These are phyloP conservation scores for Thyridium curvatum DNA, from an alignment of 2,329 filamentous ascomycete genomes.

Conservation along the genomic window DNA sequence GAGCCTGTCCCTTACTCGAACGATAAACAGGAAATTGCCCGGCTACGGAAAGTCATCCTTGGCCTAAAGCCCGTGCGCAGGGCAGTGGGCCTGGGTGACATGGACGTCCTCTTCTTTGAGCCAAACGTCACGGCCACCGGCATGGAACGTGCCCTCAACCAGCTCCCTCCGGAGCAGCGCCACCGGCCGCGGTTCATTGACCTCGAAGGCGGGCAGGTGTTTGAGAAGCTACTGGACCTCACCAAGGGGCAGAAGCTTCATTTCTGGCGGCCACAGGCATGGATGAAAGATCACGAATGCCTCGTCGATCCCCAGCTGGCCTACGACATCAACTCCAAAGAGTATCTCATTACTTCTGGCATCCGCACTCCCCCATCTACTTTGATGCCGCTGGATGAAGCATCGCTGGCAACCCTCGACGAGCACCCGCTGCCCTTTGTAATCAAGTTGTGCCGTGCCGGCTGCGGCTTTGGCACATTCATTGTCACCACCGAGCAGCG, in stretches of 20 bases:
- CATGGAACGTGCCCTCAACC: conserved; percentile 11
- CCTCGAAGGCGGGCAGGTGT: conserved; percentile 5
- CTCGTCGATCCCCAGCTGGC: conserved; percentile 12
- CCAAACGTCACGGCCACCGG: conserved; percentile 11
- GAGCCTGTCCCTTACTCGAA: conserved; percentile 13
- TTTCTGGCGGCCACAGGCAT: conserved; percentile 15
- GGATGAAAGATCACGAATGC: conserved; percentile 14
- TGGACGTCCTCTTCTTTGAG: conserved; percentile 13
- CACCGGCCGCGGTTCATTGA: conserved; percentile 10
- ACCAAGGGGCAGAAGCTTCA: conserved; percentile 10
- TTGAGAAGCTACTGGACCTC: conserved; percentile 5
- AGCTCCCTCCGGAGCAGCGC: conserved; percentile 12
- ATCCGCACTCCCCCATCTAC: conserved; percentile 12
- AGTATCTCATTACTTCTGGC: conserved; percentile 12
- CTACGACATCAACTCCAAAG: conserved; percentile 15
- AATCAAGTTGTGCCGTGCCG: conserved; percentile 14
- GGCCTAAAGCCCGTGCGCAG: conserved; percentile 15
- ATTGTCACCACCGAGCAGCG: conserved; percentile 10
- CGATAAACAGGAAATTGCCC: conserved; percentile 9
- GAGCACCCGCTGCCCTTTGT: conserved; percentile 11
- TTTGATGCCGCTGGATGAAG: too few species aligned
- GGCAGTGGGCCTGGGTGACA: conserved; percentile 13
- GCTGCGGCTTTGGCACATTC: conserved; percentile 15
- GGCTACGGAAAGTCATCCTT: conserved; percentile 11
- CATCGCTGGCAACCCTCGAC: too few species aligned